Evolutionary conservation across 495 filamentous ascomycete species (phyloP), one percentile per base, ranked within the genome.

Genomic region (Aspergillus carlsbadensis): DNA sequence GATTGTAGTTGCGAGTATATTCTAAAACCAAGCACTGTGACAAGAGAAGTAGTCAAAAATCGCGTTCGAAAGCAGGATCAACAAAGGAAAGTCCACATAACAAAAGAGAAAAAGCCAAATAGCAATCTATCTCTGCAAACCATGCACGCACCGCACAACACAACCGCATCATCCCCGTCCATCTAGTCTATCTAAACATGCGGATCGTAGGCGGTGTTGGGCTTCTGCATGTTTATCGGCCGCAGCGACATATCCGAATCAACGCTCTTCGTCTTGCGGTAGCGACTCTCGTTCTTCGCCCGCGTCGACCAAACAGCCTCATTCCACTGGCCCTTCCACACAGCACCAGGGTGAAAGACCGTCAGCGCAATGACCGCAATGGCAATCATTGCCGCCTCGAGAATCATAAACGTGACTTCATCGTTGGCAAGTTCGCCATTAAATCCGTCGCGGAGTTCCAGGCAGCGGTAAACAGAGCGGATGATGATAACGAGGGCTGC

Each of bases 311-410:
- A 54, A 31, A 45, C 42, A 8, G 52, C 42, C 41, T 54, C 18
- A 17, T 44, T 42, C 52, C 52, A 54, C 31, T 54, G 52, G 1
- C 52, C 41, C 33, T 54, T 52, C 49, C 49, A 52, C 13, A 37
- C 40, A 24, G 18, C 29, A 44, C 52, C 52, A 7, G 86, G 86
- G 59, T 88, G 86, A 54, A 84, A 76, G 34, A 78, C 63, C 15
- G 84, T 87, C 55, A 90, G 58, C 18, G 69, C 71, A 24, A 84
- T 56, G 6, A 79, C 76, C 0, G 87, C 83, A 42, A 85, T 60
- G 13, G 77, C 68, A 62, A 91, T 82, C 84, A 90, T 85, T n/a
- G 81, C 69, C 20, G 86, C 84, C 71, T 91, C 88, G 18, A 91
- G 77, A 22, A 87, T 73, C 73, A 91, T 83, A 64, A 89, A 87